Evolutionary conservation across 768 basidiomycete genomes (phyloP), one percentile per base, ranked within the genome.

Genomic region (button mushroom (Agaricus bisporus)): DNA sequence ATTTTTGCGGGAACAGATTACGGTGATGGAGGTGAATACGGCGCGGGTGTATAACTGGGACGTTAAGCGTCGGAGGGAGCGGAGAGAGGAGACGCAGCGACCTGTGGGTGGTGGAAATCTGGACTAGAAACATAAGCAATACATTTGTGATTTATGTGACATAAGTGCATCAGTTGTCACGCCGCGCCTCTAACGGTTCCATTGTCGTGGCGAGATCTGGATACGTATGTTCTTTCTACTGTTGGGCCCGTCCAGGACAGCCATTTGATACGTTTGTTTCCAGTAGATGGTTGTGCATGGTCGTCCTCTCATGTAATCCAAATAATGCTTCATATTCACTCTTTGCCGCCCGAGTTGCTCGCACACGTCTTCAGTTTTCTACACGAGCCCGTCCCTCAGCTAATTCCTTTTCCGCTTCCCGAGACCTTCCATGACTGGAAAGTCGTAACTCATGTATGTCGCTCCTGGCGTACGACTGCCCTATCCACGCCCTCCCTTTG

Each of bases 41-140:
- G 95, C 95, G 5, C 77, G 95, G 36, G 86, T 95, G 49, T 98
- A 95, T 66, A 99, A 98, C 64, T 95, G 89, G 88, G 93, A 95
- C 64, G 92, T 95, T 26, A 91, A 91, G 65, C 71, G 85, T 59
- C 74, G 92, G 66, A 71, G 90, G 66, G 85, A 85, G 44, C 68
- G 68, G 59, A 68, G 81, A 71, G 53, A 54, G 17, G 45, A 54
- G 38, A 28, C 15, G 3, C 44, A 39, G 45, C 52, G 36, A 22
- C 15, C 53, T 25, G 37, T 22, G 9, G 26, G 17, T 17, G 15
- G 26, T 42, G 47, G 39, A 18, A 39, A 43, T 14, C 41, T 48
- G 39, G 53, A 48, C 25, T 54, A 54, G 32, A 42, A 42, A 8
- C 11, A 8, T 7, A 22, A 22, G 22, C 22, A 11, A 32, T 32